Conservation (phyloP, 2,329 filamentous ascomycete species). For the Hymenoscyphus fraxineus region DNA sequence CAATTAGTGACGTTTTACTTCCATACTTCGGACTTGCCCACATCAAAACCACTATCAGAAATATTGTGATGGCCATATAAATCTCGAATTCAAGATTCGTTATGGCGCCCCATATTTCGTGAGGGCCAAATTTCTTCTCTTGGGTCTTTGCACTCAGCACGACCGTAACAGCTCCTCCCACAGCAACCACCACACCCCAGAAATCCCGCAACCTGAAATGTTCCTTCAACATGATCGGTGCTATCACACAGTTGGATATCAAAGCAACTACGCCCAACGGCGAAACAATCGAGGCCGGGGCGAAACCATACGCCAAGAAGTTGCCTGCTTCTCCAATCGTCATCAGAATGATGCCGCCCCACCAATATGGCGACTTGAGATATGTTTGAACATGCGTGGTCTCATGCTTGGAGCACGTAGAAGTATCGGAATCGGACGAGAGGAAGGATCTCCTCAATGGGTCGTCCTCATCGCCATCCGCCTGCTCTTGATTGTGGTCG, state of each 20-base stretch:
- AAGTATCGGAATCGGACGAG: slow-evolving; percentile 41
- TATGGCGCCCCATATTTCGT: slow-evolving; percentile 87
- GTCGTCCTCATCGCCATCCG: slow-evolving; percentile 44
- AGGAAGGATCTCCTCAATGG: slow-evolving; percentile 50
- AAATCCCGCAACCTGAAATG: slow-evolving; percentile 80
- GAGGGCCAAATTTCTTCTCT: slow-evolving; percentile 85
- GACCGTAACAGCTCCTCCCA: slow-evolving; percentile 84
- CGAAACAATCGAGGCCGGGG: slow-evolving; percentile 94
- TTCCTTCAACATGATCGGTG: slow-evolving; percentile 90
- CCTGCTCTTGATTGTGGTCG: slow-evolving; percentile 29
- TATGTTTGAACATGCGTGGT: slow-evolving; percentile 54
- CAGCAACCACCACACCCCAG: slow-evolving; percentile 81
- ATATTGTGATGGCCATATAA: slow-evolving; percentile 74
- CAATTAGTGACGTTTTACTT: slow-evolving; percentile 81
- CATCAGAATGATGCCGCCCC: slow-evolving; percentile 90
- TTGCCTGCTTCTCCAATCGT: slow-evolving; percentile 91
- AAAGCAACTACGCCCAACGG: slow-evolving; percentile 95
- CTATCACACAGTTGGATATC: slow-evolving; percentile 95
- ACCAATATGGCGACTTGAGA: slow-evolving; percentile 91
- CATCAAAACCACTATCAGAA: slow-evolving; percentile 72
- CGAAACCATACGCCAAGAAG: slow-evolving; percentile 95
- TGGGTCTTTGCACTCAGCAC: slow-evolving; percentile 86
- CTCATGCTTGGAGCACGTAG: slow-evolving; percentile 38
- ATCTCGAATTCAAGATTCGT: slow-evolving; percentile 85
- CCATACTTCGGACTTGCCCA: slow-evolving; percentile 81